These are phyloP conservation scores for Populus trichocarpa DNA, from an alignment of 441 rosid genomes.

Conservation along the genomic window DNA sequence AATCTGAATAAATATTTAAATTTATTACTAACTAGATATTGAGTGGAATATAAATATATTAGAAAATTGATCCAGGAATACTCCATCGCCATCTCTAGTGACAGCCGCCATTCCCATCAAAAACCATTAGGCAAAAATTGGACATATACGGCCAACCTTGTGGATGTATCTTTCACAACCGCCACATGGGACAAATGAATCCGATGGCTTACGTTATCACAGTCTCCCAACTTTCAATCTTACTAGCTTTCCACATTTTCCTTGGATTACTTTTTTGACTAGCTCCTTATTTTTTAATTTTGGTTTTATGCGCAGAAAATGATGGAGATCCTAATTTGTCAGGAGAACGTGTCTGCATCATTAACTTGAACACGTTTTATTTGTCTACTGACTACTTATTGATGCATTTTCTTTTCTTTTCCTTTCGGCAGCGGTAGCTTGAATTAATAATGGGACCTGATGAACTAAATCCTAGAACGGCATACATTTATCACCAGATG, in stretches of 20 bases:
- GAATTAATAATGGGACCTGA: neutral
- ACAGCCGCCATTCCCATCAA: slow-evolving; percentile 7
- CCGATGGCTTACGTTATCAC: neutral
- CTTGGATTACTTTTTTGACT: neutral
- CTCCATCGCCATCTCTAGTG: neutral
- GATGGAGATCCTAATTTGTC: slow-evolving; percentile 3
- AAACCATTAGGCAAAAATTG: neutral
- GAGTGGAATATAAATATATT: neutral
- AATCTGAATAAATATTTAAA: too few relatives aligned
- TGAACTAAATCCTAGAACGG: neutral
- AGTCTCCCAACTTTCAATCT: neutral
- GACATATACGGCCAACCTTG: neutral
- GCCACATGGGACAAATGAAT: slow-evolving; percentile 7
- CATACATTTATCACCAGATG: neutral
- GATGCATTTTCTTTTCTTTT: neutral
- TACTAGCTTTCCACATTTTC: neutral
- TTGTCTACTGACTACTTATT: neutral
- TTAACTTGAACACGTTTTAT: neutral
- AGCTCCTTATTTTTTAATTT: neutral
- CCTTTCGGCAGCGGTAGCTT: neutral
- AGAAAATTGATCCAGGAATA: neutral
- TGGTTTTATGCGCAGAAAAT: neutral
- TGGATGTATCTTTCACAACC: neutral
- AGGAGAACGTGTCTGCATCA: neutral
- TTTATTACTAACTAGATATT: neutral